Evolutionary conservation across 164 flowering plant species (phyloP).

Genomic region (Vitis rotundifolia): DNA sequence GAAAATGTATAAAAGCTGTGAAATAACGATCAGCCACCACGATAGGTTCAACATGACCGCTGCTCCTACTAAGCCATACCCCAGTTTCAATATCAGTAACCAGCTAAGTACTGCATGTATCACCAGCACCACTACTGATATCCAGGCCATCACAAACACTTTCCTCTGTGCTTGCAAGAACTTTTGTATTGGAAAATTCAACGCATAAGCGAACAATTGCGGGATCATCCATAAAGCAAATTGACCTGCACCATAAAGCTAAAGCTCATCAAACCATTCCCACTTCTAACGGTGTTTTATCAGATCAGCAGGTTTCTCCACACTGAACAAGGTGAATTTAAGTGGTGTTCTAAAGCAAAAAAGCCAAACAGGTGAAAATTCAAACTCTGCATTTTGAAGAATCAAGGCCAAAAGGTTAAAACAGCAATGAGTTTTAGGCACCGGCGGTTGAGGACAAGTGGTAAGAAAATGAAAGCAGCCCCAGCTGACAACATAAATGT

Average conservation of each 20-base stretch:
- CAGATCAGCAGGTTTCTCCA: too few species aligned
- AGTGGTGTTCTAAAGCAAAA: too few species aligned
- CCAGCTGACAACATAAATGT: too few species aligned
- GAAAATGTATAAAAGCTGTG: slow-evolving; percentile 55
- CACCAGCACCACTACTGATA: slow-evolving; percentile 45
- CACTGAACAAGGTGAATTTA: too few species aligned
- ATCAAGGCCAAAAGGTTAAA: too few species aligned
- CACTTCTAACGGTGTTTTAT: too few species aligned
- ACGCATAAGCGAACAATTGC: slow-evolving; percentile 58
- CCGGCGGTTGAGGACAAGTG: too few species aligned
- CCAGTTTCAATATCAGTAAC: slow-evolving; percentile 50
- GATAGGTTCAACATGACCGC: slow-evolving; percentile 52
- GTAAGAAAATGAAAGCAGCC: too few species aligned
- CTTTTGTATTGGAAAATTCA: slow-evolving; percentile 64
- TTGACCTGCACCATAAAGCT: slow-evolving; percentile 32
- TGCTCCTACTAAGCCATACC: slow-evolving; percentile 59
- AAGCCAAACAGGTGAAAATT: too few species aligned
- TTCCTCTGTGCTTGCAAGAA: slow-evolving; percentile 67
- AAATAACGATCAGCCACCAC: slow-evolving; percentile 57
- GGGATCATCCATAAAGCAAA: slow-evolving; percentile 69
- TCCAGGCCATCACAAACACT: slow-evolving; percentile 49
- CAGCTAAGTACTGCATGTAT: slow-evolving; percentile 53
- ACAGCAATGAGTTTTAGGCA: too few species aligned
- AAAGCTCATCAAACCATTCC: background rate
- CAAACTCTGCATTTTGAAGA: too few species aligned